A percentile compares a stretch with the other conserved stretches of the same genome.
These are phyloP conservation scores for Haplosporangium sp. DNA, from an alignment of 371 early-diverging fungal species.

Conservation along the genomic window DNA sequence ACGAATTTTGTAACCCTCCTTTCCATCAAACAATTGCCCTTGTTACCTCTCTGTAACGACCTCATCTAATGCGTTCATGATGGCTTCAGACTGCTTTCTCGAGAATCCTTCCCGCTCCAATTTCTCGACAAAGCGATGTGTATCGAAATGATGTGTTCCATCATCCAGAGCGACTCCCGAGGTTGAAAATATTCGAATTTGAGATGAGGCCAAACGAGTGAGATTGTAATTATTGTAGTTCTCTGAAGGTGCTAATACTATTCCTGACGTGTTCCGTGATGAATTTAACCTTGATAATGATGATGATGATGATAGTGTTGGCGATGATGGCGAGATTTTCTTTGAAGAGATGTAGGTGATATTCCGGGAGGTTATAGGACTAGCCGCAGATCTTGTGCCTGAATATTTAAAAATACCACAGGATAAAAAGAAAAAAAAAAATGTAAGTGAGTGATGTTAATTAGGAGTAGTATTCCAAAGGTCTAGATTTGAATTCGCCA, in stretches of 20 bases:
- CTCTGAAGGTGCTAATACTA: background rate
- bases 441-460: no score
- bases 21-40: background rate
- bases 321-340: background rate
- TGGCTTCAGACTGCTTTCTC: slow-evolving; percentile 82
- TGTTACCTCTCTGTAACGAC: slow-evolving; percentile 82
- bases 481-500: background rate
- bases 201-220: background rate
- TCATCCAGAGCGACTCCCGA: slow-evolving; percentile 24
- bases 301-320: background rate
- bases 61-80: slow-evolving; percentile 78
- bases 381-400: background rate
- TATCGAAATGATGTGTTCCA: slow-evolving; percentile 72
- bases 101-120: slow-evolving; percentile 82
- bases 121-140: slow-evolving; percentile 80
- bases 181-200: slow-evolving; percentile 34
- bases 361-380: background rate
- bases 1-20: no score
- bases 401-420: background rate
- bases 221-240: background rate
- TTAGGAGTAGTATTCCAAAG: no score
- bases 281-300: background rate
- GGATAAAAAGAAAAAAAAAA: no score
- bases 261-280: slow-evolving; percentile 1
- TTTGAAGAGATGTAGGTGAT: slow-evolving; percentile 3